Evolutionary conservation across 495 filamentous ascomycete species (phyloP).

Genomic region (Hyaloscypha bicolor): DNA sequence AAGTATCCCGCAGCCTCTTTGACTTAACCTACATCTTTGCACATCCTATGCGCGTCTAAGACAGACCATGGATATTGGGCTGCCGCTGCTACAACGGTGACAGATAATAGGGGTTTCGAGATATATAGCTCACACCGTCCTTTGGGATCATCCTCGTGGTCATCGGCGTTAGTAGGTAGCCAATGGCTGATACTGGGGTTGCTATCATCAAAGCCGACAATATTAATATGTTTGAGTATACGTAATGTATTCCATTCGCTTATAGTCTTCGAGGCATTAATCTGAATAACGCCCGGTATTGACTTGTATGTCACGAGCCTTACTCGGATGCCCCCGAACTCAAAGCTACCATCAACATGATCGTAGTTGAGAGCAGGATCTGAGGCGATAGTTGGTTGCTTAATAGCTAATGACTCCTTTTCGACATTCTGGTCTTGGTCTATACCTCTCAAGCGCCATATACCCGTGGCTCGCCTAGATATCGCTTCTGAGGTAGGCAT

Average conservation of each 20-base stretch:
- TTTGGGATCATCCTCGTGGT: no score
- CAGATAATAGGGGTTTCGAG: constrained; percentile 21
- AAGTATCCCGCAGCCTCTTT: background rate
- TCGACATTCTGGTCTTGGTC: constrained; percentile 10
- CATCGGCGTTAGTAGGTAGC: no score
- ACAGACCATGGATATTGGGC: constrained; percentile 27
- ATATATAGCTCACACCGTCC: no score
- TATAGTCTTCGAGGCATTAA: no score
- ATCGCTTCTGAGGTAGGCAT: constrained; percentile 13
- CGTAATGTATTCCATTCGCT: no score
- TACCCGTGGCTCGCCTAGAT: constrained; percentile 22
- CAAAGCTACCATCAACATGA: no score
- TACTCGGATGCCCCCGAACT: no score
- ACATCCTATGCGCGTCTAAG: constrained; percentile 24
- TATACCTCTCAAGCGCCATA: constrained; percentile 21
- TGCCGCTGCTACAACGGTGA: constrained; percentile 17
- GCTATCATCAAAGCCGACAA: no score
- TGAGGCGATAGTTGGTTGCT: constrained; percentile 5
- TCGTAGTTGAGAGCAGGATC: background rate
- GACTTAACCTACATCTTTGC: constrained; percentile 22
- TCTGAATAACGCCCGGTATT: no score
- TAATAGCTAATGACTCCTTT: constrained; percentile 8
- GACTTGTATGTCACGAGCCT: no score
- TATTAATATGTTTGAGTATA: no score
- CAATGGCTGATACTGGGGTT: no score